Conservation (phyloP, 176 grass and related monocot genomes). For the Ampelocalamus luodianensis region DNA sequence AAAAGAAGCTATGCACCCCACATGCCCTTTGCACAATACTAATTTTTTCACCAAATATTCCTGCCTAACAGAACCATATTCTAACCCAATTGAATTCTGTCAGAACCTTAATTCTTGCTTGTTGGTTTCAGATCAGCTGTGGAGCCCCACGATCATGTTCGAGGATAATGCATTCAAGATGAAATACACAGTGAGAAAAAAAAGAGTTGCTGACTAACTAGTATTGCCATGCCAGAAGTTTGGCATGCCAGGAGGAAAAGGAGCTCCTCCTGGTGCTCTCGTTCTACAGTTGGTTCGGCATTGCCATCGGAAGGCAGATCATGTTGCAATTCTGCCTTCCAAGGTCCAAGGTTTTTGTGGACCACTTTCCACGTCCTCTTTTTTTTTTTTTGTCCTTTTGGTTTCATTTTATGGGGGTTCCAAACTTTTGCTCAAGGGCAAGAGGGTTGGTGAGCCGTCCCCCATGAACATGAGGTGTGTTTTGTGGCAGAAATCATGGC, state of each 20-base stretch:
- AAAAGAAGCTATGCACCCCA: constrained; percentile 41
- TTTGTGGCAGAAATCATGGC: constrained; percentile 54
- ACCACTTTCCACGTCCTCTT: constrained; percentile 44
- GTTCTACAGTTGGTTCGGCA: constrained; percentile 18
- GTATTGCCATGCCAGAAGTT: constrained; percentile 48
- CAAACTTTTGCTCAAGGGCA: constrained; percentile 36
- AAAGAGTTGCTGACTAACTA: constrained; percentile 30
- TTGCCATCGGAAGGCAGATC: constrained; percentile 54
- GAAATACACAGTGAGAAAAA: background rate
- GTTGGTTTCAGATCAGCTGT: constrained; percentile 34
- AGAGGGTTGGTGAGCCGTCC: constrained; percentile 51
- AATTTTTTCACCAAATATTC: background rate
- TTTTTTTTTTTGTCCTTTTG: constrained; percentile 35
- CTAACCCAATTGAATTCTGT: background rate
- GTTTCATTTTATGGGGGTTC: constrained; percentile 34
- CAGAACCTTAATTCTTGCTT: constrained; percentile 29
- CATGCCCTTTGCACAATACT: background rate
- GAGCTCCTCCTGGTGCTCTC: constrained; percentile 45
- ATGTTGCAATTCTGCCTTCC: constrained; percentile 61
- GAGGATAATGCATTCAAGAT: constrained; percentile 23
- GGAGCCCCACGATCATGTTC: background rate
- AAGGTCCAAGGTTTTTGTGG: constrained; percentile 64
- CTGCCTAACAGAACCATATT: constrained; percentile 36
- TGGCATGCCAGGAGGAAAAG: constrained; percentile 46
- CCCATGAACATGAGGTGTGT: constrained; percentile 45